phyloP scores from a whole-genome alignment of 2,329 filamentous ascomycete species.

The Pseudonectria buxi region DNA sequence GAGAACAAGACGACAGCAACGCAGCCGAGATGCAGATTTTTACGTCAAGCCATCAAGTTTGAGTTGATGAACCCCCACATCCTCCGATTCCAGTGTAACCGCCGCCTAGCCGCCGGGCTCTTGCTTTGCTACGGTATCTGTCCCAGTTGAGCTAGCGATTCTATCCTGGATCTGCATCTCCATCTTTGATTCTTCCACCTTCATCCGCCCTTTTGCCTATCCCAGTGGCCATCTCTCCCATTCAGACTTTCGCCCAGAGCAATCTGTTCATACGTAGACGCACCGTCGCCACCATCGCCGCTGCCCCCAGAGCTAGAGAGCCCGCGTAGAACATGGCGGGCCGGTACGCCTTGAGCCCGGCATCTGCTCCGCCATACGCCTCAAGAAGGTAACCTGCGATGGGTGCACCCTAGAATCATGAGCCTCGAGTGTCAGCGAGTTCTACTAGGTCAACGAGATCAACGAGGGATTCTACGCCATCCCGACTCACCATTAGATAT shows the following conservation, averaged over 20 bases:
- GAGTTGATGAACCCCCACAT: too few relatives aligned
- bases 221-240: neutral
- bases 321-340: conserved; percentile 59
- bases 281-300: conserved; percentile 34
- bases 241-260: conserved; percentile 22
- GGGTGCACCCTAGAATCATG: conserved; percentile 38
- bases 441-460: neutral
- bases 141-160: too few relatives aligned
- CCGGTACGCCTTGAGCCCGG: conserved; percentile 45
- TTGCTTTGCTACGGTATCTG: too few relatives aligned
- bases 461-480: neutral
- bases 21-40: too few relatives aligned
- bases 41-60: too few relatives aligned
- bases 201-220: too few relatives aligned
- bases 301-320: conserved; percentile 40
- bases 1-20: too few relatives aligned
- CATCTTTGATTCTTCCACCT: too few relatives aligned
- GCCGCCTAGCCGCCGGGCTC: too few relatives aligned
- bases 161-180: too few relatives aligned
- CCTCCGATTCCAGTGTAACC: too few relatives aligned
- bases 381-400: conserved; percentile 55
- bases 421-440: conserved; percentile 7
- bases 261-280: conserved; percentile 36
- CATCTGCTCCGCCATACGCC: conserved; percentile 44
- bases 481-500: conserved; percentile 47